Conservation (phyloP, 495 filamentous ascomycete genomes). For the Trichoderma reesei region DNA sequence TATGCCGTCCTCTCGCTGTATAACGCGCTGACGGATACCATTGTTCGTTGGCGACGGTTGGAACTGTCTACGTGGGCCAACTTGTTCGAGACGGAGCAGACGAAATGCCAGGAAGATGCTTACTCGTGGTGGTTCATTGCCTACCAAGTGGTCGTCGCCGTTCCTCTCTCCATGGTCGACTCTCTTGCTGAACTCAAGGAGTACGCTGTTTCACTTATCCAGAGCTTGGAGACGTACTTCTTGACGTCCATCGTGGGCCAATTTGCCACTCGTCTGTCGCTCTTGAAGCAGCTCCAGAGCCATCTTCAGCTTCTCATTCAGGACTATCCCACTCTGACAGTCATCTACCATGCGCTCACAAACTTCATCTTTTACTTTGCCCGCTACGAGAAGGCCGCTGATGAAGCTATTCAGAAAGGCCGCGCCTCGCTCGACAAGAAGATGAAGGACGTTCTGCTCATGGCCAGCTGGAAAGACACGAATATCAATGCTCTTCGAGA, state of each 20-base stretch:
- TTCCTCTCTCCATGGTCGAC: slow-evolving; percentile 52
- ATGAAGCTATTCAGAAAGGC: slow-evolving; percentile 51
- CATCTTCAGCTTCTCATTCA: slow-evolving; percentile 48
- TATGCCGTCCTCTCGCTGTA: slow-evolving; percentile 60
- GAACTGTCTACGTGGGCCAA: slow-evolving; percentile 88
- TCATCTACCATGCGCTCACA: slow-evolving; percentile 49
- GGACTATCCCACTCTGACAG: slow-evolving; percentile 43
- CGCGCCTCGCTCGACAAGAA: slow-evolving; percentile 65
- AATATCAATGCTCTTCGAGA: slow-evolving; percentile 82
- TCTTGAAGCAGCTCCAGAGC: slow-evolving; percentile 61
- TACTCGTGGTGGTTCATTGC: slow-evolving; percentile 94
- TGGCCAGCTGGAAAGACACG: slow-evolving; percentile 94
- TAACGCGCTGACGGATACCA: slow-evolving; percentile 61
- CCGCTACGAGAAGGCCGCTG: slow-evolving; percentile 55
- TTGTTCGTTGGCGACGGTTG: slow-evolving; percentile 78
- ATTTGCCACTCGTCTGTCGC: slow-evolving; percentile 56
- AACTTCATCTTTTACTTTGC: slow-evolving; percentile 70
- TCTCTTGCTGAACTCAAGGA: slow-evolving; percentile 44
- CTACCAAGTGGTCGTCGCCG: slow-evolving; percentile 75
- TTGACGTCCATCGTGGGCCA: slow-evolving; percentile 67
- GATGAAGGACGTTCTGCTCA: slow-evolving; percentile 74
- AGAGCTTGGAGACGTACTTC: slow-evolving; percentile 67
- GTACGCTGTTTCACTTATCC: slow-evolving; percentile 58
- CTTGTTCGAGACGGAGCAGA: slow-evolving; percentile 76
- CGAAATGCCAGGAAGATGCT: slow-evolving; percentile 63